Base-by-base conservation (phyloP, 2,329 filamentous ascomycete species). In the Nemania diffusa region DNA sequence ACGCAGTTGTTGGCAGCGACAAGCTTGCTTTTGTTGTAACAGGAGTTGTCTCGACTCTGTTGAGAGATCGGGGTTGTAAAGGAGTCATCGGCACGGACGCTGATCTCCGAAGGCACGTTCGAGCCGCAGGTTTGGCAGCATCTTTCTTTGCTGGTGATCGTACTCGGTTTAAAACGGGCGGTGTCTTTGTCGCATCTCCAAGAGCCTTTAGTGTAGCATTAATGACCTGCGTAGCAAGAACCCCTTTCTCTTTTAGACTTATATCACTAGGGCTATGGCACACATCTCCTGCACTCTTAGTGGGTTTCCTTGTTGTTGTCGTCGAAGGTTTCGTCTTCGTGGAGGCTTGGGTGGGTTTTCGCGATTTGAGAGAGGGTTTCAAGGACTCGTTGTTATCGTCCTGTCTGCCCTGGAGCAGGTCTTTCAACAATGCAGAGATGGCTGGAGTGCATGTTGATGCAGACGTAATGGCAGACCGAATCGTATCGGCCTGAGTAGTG, bases 191-290 rank as follows among this genome's bases (percentile, higher is more conserved):
- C 0, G 88, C 88, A 63, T 92, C 89, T n/a, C 85, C 84, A 3
- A 95, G 83, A 9, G 86, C 84, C 74, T 92, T 93, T 44, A 94
- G 82, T 1, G 89, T 85, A 6, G 83, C 82, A 76, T 94, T 95
- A 73, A 93, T 88, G 40, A 93, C 83, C 68, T 93, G 87, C 0
- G 91, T 93, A 13, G 92, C 91, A 40, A 94, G 80, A 51, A 87
- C 83, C 57, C 88, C 89, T 77, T 85, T 88, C 65, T 93, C 90
- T 72, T 85, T 87, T 5, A 82, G 76, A 4, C 84, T 80, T 32
- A 91, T 77, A 53, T 80, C 79, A 57, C 81, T 80, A 37, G 78
- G 77, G 51, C 77, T 77, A 20, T 67, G 9, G 37, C 83, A 55
- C 17, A 42, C 26, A 34, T 68, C 62, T 50, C 34, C 58, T 15